Base-by-base conservation (phyloP, 768 basidiomycete species). In the Tremella fuciformis region DNA sequence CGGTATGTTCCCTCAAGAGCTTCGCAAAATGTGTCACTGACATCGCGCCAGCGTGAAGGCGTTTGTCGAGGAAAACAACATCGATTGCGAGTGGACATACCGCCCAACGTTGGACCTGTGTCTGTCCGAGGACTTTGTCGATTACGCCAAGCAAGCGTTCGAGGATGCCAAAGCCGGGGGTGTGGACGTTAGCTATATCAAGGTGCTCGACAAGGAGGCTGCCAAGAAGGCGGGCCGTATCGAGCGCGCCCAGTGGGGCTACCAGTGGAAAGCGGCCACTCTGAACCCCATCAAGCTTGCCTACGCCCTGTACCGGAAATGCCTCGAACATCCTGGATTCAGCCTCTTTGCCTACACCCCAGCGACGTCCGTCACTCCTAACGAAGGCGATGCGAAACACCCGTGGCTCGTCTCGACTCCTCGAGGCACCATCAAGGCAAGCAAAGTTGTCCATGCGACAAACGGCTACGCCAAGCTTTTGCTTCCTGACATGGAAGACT, bases 381-480 rank as follows among this genome's bases (percentile, higher is more conserved):
- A 34, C 29, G 29, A 34, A 11, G 62, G 40, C 2, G 25, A 25
- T 46, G 56, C 52, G 38, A 47, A 40, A 16, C 29, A 44, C 9
- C 37, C 18, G 8, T 88, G 86, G 86, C 69, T 69, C 0, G 73
- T 88, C 13, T 64, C 71, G 3, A 92, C 90, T 0, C 82, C 85
- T 0, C 82, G 89, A n/a, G 90, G 91, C 1, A 63, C 68, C 1
- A 73, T 91, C 22, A 42, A 71, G 3, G 85, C 87, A 61, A 75
- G 80, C n/a, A 84, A 85, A 58, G 82, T 94, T 42, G 79, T 96
- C 4, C 89, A 93, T 70, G 89, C 89, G 0, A 92, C 89, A 9
- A 96, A 96, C 66, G 92, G 80, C 0, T 92, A 93, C 60, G 83
- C 85, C 13, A 83, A 86, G 2, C 81, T 87, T 65, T 82, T 94